Base-by-base conservation (phyloP, 1,284 basidiomycete species). In the Coriolopsis trogii region DNA sequence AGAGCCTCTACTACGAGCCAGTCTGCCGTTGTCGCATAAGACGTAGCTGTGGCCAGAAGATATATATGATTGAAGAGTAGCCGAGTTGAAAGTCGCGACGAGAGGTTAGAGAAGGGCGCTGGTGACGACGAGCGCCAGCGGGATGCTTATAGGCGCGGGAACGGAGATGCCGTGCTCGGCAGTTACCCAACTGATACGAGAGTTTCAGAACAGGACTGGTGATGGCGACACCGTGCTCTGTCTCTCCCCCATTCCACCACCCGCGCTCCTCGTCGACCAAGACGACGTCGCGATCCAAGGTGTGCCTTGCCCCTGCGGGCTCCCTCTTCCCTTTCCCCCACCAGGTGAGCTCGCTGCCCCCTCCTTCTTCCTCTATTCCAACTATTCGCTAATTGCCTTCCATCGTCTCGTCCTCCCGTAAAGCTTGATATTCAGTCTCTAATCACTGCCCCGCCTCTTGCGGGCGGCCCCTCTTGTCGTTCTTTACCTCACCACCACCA, bases 391-490 rank as follows among this genome's bases (percentile, higher is more conserved):
- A 33, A 25, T 34, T 18, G 34, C 31, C 51, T 51, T 29, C 51
- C 51, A 49, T 46, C 53, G 41, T 50, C 30, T 49, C 20, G 41
- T 45, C 49, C 30, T 46, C 28, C 7, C 47, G 49, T 51, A 48
- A 51, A 50, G 57, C 48, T 42, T 48, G 26, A 45, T 50, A 46
- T 50, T 42, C 53, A 52, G 40, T 53, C 49, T 54, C 55, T 56
- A 51, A 53, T 57, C 56, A 45, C 49, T 50, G 51, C 58, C 55
- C 61, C 52, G 50, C 56, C 26, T 46, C 47, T 42, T 43, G 58
- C 61, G 58, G 61, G 62, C 60, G 55, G 60, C 61, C 55, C 57
- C 59, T 63, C 62, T 55, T 53, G 64, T 62, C 67, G 56, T 56
- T 69, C 67, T 39, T 69, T 69, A 59, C 57, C 49, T 46, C 46